Evolutionary conservation across 306 rosid species (phyloP).

Genomic region (Potentilla sterilis): DNA sequence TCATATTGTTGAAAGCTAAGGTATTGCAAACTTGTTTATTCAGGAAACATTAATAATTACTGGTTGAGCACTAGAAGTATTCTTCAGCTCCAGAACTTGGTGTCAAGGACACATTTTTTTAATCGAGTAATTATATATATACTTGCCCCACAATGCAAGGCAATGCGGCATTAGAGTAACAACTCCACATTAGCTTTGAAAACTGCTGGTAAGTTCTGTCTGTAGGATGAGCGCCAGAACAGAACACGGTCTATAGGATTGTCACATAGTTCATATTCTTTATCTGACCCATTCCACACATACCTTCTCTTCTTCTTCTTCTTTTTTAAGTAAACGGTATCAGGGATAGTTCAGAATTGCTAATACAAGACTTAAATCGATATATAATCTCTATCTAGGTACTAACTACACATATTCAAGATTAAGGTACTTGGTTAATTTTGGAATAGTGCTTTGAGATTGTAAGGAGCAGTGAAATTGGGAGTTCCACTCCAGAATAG

Average conservation of each 20-base stretch:
- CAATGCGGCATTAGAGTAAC: constrained; percentile 17
- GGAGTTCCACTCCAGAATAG: constrained; percentile 37
- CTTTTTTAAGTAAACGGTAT: too few relatives aligned
- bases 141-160: constrained; percentile 24
- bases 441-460: background rate
- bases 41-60: background rate
- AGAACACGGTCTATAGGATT: constrained; percentile 36
- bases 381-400: too few relatives aligned
- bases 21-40: background rate
- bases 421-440: too few relatives aligned
- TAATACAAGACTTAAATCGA: too few relatives aligned
- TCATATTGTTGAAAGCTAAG: background rate
- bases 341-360: too few relatives aligned
- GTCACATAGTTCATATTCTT: constrained; percentile 35
- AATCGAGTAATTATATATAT: background rate
- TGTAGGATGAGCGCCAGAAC: constrained; percentile 43
- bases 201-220: constrained; percentile 24
- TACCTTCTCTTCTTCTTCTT: constrained; percentile 19
- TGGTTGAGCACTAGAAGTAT: background rate
- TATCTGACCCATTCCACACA: constrained; percentile 54
- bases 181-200: constrained; percentile 39
- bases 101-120: background rate
- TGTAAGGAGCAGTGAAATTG: background rate
- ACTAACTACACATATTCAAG: too few relatives aligned
- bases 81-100: background rate